Percentiles rank a stretch among this genome's conserved stretches.
These are phyloP conservation scores for Phialocephala sp. DNA, from an alignment of 2,329 filamentous ascomycete genomes.

Conservation along the genomic window DNA sequence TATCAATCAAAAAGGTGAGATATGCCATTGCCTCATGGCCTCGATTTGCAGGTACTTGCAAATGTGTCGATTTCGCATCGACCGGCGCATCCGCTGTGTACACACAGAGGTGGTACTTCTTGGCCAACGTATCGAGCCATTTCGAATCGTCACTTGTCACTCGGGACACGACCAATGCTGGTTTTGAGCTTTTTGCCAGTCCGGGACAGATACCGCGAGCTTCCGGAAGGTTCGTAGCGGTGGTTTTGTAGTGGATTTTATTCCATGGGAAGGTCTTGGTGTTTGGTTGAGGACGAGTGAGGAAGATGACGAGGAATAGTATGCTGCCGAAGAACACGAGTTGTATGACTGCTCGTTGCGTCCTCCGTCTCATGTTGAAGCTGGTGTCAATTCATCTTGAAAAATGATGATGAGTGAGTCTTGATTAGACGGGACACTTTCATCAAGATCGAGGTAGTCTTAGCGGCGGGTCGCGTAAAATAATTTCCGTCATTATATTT, in stretches of 20 bases:
- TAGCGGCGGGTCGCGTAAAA: background rate
- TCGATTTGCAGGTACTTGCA: slow-evolving; percentile 53
- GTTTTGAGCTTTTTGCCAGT: slow-evolving; percentile 46
- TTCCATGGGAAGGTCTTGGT: slow-evolving; percentile 50
- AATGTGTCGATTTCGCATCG: slow-evolving; percentile 38
- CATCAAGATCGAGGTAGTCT: background rate
- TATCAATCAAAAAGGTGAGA: slow-evolving; percentile 53
- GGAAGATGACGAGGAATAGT: slow-evolving; percentile 46
- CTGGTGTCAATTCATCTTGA: background rate
- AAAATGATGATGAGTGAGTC: background rate
- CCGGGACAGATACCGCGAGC: slow-evolving; percentile 51
- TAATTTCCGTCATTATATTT: background rate
- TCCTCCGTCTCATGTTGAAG: slow-evolving; percentile 46
- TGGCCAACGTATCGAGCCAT: slow-evolving; percentile 49
- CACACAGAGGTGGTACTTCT: slow-evolving; percentile 52
- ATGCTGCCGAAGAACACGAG: slow-evolving; percentile 43
- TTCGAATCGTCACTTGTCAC: slow-evolving; percentile 47
- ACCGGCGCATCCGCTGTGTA: slow-evolving; percentile 48
- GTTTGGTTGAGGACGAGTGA: slow-evolving; percentile 43
- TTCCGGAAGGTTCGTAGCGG: slow-evolving; percentile 43
- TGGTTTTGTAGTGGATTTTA: slow-evolving; percentile 49
- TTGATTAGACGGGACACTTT: background rate
- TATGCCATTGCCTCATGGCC: slow-evolving; percentile 55
- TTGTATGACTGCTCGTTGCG: slow-evolving; percentile 45
- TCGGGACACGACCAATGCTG: slow-evolving; percentile 51